Conservation (phyloP, 192 early-diverging fungal genomes). For the Spizellomyces sp. region DNA sequence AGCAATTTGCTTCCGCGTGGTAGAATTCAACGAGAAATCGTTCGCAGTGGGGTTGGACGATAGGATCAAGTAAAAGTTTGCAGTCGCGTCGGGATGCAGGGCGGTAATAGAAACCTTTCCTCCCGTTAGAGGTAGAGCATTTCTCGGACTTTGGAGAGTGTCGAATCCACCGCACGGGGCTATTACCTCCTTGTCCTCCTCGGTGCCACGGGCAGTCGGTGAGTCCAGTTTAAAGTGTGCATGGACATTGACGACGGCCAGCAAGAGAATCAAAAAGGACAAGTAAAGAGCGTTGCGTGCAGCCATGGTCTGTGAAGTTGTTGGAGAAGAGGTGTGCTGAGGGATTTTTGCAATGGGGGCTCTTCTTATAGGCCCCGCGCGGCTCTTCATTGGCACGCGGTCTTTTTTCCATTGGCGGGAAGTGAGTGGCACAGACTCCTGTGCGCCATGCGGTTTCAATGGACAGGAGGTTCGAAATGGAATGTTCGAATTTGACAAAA, state of each 20-base stretch:
- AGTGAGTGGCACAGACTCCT: too few relatives aligned
- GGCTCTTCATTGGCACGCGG: not conserved
- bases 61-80: not conserved
- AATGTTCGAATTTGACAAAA: too few relatives aligned
- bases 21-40: not conserved
- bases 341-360: not conserved
- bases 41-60: not conserved
- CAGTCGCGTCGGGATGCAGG: not conserved
- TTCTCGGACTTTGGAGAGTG: not conserved
- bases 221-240: slow-evolving; percentile 1
- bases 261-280: not conserved
- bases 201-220: not conserved
- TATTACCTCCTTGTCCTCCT: not conserved
- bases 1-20: not conserved
- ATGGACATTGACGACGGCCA: not conserved
- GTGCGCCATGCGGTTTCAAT: too few relatives aligned
- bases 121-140: not conserved
- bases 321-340: not conserved
- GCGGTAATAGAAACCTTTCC: not conserved
- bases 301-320: not conserved
- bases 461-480: too few relatives aligned
- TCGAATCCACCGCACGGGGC: slow-evolving; percentile 10
- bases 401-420: not conserved
- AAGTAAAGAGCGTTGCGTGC: not conserved
- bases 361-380: not conserved